Evolutionary conservation across 345 rosid species (phyloP).

Genomic region (Eucalyptus dawsonii): DNA sequence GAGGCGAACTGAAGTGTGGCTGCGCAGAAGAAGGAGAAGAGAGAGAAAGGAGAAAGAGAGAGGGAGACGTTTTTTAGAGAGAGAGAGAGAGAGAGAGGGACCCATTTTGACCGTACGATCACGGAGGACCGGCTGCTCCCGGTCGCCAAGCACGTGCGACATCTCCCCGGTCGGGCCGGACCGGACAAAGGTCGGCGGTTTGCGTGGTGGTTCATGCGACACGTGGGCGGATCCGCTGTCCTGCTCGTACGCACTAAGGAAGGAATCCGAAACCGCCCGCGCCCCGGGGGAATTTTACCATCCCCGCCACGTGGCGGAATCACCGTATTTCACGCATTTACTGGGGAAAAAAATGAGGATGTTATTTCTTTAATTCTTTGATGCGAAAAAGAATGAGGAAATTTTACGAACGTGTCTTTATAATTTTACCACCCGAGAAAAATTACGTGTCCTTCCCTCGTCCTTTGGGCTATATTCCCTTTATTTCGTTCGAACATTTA

Average conservation of each 20-base stretch:
- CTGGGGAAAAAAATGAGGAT: not conserved
- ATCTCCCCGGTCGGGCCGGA: not conserved
- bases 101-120: not conserved
- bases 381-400: not conserved
- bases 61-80: not conserved
- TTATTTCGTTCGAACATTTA: not conserved
- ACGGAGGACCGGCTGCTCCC: not conserved
- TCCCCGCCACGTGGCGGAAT: not conserved
- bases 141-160: not conserved
- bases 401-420: not conserved
- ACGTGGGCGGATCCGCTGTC: not conserved
- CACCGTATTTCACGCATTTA: not conserved
- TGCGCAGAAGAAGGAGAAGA: not conserved
- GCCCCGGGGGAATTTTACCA: not conserved
- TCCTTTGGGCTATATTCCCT: not conserved
- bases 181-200: not conserved
- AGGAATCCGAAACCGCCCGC: not conserved
- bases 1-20: not conserved
- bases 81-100: not conserved
- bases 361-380: not conserved
- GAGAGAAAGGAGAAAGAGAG: not conserved
- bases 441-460: not conserved
- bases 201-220: not conserved
- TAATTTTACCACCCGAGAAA: not conserved
- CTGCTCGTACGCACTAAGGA: not conserved